phyloP scores from a whole-genome alignment of 1,139 yeast species.

The Sugiyamaella paludigena region DNA sequence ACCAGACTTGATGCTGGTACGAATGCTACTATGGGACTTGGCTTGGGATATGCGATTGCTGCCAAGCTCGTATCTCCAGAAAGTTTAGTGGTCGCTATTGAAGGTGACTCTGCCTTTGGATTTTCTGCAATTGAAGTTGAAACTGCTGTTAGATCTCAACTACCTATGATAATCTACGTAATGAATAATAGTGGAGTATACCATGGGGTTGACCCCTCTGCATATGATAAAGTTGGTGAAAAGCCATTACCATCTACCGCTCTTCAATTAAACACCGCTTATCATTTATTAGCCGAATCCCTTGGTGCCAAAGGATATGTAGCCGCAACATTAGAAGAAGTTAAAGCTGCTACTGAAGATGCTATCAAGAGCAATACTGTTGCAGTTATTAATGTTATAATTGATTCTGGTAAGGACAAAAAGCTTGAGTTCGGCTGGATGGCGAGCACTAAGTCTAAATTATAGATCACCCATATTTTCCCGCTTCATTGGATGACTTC shows the following conservation, averaged over 20 bases:
- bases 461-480: too few species aligned
- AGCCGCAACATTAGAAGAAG: slow-evolving; percentile 43
- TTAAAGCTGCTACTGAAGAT: slow-evolving; percentile 39
- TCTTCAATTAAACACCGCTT: slow-evolving; percentile 51
- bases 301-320: slow-evolving; percentile 55
- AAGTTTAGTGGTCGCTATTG: slow-evolving; percentile 53
- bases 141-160: slow-evolving; percentile 52
- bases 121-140: slow-evolving; percentile 65
- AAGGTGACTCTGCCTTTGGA: slow-evolving; percentile 73
- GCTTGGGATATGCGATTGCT: slow-evolving; percentile 63
- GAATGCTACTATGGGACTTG: slow-evolving; percentile 71
- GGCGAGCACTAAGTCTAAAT: slow-evolving; percentile 43
- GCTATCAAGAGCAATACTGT: slow-evolving; percentile 45
- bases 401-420: slow-evolving; percentile 53
- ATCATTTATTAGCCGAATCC: slow-evolving; percentile 52
- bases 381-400: slow-evolving; percentile 54
- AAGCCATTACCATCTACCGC: slow-evolving; percentile 55
- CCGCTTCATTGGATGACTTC: too few species aligned
- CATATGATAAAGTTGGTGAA: slow-evolving; percentile 28
- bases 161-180: slow-evolving; percentile 55
- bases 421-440: slow-evolving; percentile 65
- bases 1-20: slow-evolving; percentile 66
- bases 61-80: slow-evolving; percentile 50
- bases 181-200: slow-evolving; percentile 70
- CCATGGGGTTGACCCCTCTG: slow-evolving; percentile 50